Base-by-base conservation (phyloP, 257 asterid species). In the Fraxinus americana region DNA sequence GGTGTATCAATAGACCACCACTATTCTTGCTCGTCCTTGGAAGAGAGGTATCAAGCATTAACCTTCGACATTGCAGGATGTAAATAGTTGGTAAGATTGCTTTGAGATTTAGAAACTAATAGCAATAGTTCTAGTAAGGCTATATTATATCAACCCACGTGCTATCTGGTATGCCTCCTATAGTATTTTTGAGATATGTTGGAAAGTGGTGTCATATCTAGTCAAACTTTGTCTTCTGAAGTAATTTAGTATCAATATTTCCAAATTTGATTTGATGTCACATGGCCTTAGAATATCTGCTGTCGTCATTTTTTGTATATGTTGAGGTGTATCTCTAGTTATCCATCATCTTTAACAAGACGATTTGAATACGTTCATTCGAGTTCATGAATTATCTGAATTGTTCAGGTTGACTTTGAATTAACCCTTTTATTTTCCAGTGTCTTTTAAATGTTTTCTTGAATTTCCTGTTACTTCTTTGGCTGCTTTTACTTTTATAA, bases 81-180 rank as follows among this genome's bases (percentile, higher is more conserved):
- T 88, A 86, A 84, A 88, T 93, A 90, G 99, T 93, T 90, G 97
- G 99, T 96, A 96, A 96, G 99, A 93, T 89, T 93, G 97, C 97
- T 91, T 92, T 72, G 90, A 87, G 99, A 91, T 98, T 93, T 84
- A 83, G 93, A 90, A 89, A 80, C 91, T 89, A 83, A 91, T 88
- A 85, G 88, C 87, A 87, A 83, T 88, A 85, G 81, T 87, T 81
- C 85, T 87, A 86, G 80, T 80, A 84, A 90, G 96, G 87, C 88
- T 73, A 34, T 80, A 66, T 79, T 82, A 67, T 75, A 67, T 80
- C 34, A 30, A 70, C 76, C 85, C 79, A 73, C 83, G 83, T 83
- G 69, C 73, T 84, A 88, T 89, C 77, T 91, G 90, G 86, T 82
- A 76, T 94, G 88, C 94, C 92, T 87, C 86, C 39, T 83, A 78